Conservation (phyloP, 352 stramenopile genomes). For the Discostella stelligera region DNA sequence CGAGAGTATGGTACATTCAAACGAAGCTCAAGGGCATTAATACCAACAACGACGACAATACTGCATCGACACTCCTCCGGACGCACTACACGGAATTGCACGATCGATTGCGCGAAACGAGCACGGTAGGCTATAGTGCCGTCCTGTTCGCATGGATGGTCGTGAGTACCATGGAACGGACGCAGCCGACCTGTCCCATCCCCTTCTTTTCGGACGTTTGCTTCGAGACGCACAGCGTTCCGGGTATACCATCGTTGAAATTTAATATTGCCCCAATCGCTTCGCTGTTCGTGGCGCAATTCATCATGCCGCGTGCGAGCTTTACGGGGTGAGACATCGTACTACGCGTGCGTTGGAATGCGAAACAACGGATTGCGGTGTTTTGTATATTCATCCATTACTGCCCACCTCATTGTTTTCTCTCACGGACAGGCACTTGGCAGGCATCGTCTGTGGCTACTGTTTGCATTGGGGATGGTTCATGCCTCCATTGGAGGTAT, state of each 20-base stretch:
- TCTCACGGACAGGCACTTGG: conserved; percentile 51
- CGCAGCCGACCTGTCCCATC: conserved; percentile 61
- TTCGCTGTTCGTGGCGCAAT: conserved; percentile 61
- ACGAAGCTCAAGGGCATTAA: not conserved
- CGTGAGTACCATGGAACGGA: conserved; percentile 52
- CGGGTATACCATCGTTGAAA: conserved; percentile 39
- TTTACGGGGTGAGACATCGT: conserved; percentile 67
- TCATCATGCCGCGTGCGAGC: conserved; percentile 65
- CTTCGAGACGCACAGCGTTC: conserved; percentile 57
- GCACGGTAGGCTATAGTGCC: conserved; percentile 73
- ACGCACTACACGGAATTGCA: conserved; percentile 12
- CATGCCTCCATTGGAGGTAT: conserved; percentile 54
- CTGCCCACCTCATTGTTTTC: not conserved
- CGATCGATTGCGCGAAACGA: conserved; percentile 37
- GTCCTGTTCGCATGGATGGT: conserved; percentile 80
- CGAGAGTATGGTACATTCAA: conserved; percentile 20
- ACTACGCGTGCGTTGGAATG: too few relatives aligned
- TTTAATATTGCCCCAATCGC: conserved; percentile 68
- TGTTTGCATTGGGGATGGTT: conserved; percentile 65
- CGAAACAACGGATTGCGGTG: not conserved
- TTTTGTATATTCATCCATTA: conserved; percentile 1
- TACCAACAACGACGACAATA: not conserved
- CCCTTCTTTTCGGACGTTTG: conserved; percentile 71
- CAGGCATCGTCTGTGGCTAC: conserved; percentile 72
- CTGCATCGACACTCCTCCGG: not conserved